Base-by-base conservation (phyloP, 179 eudicot species). In the Patellifolia procumbens region DNA sequence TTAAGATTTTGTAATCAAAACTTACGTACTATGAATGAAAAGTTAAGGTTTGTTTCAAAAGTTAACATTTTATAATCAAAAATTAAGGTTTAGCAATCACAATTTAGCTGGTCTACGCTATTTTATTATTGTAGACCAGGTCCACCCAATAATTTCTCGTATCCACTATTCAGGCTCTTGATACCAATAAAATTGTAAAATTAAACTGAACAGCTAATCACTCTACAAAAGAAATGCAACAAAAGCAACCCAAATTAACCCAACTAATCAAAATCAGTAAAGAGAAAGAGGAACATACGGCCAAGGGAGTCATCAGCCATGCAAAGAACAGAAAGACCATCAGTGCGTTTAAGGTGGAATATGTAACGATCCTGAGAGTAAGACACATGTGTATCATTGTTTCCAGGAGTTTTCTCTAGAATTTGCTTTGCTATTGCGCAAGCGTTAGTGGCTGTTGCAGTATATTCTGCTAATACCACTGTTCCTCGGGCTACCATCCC, bases 351-450 rank as follows among this genome's bases (percentile, higher is more conserved):
- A 17, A 91, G 90, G 76, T 92, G 97, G 73, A 91, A 91, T 19
- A 91, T 81, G 68, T 89, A 92, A 0, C 90, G 90, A 85, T 89
- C 93, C 78, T 91, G 93, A 22, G 97, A 92, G 76, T 86, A 92
- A 4, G 96, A 92, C 22, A 85, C 87, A 63, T 91, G 82, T 1
- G 93, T 84, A 48, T 87, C 93, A 32, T 76, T 83, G 24, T 68
- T 72, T 1, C 87, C 85, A 0, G 89, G 86, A 4, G 83, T 79
- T 80, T 91, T 89, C 75, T 92, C 96, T 6, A 92, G 81, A 39
- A 92, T 85, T 76, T 90, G 90, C 26, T 87, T 83, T 0, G 97
- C 90, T 67, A 90, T 88, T 19, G 91, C 70, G 74, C 84, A 79
- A 2, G 96, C 88, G 81, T 86, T 91, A 19, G 88, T 89, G 3